phyloP scores from a whole-genome alignment of 768 basidiomycete genomes.

The Suillus cothurnatus region DNA sequence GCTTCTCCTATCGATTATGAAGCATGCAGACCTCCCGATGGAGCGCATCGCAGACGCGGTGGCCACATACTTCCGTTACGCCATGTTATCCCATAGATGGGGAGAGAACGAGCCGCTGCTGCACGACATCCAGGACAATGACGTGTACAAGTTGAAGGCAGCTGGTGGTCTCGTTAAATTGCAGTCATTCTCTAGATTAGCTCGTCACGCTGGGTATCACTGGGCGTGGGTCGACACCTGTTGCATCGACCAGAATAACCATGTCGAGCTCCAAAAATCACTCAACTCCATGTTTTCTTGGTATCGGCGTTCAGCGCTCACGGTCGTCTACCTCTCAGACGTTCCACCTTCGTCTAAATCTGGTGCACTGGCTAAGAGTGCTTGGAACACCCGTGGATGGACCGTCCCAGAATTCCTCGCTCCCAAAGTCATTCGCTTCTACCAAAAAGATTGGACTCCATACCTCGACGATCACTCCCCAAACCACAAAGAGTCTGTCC shows the following conservation, averaged over 20 bases:
- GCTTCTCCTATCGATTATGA: background rate
- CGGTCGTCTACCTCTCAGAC: too few relatives aligned
- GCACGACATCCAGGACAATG: background rate
- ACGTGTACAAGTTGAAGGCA: background rate
- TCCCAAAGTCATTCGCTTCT: too few relatives aligned
- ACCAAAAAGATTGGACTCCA: too few relatives aligned
- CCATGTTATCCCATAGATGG: background rate
- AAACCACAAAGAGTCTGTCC: too few relatives aligned
- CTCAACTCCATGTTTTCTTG: too few relatives aligned
- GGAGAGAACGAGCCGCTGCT: background rate
- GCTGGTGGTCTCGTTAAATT: background rate
- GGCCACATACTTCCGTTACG: background rate
- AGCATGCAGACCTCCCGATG: background rate
- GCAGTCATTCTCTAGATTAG: background rate
- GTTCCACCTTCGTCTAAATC: too few relatives aligned
- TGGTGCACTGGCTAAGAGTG: too few relatives aligned
- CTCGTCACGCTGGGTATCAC: background rate
- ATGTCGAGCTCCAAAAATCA: background rate
- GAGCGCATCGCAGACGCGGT: background rate
- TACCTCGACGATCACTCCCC: too few relatives aligned
- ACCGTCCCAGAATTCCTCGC: background rate
- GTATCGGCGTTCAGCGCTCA: too few relatives aligned
- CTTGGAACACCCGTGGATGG: background rate
- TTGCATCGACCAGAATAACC: background rate
- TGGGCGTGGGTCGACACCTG: background rate